phyloP scores from a whole-genome alignment of 139 green algal genomes.

The Volvox africanus region DNA sequence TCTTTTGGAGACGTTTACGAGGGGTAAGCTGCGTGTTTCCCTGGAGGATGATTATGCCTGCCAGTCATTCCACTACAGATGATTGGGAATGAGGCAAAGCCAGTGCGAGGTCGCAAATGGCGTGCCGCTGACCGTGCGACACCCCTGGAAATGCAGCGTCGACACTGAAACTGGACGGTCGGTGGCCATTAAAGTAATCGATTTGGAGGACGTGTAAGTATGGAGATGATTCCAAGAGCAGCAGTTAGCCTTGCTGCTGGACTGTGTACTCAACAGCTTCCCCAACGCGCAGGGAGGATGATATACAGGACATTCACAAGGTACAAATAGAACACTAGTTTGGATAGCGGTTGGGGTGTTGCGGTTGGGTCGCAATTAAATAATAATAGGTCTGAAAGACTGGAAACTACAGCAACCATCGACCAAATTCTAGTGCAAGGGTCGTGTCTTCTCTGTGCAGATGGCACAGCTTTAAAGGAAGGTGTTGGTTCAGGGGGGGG shows the following conservation, averaged over 20 bases:
- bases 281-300: constrained; percentile 86
- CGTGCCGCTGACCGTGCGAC: neutral
- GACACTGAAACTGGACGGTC: constrained; percentile 79
- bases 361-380: no score
- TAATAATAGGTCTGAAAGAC: no score
- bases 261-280: neutral
- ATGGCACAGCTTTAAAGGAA: no score
- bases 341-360: no score
- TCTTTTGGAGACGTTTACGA: constrained; percentile 87
- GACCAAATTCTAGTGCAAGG: no score
- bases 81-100: no score
- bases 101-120: neutral
- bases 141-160: constrained; percentile 66
- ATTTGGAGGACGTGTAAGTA: constrained; percentile 95
- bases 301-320: constrained; percentile 96
- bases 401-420: no score
- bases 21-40: constrained; percentile 64
- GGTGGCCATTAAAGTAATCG: constrained; percentile 97
- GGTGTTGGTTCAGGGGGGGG: no score
- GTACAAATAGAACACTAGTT: constrained; percentile 41
- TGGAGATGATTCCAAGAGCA: neutral
- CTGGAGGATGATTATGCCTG: neutral
- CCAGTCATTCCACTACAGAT: neutral
- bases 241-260: neutral
- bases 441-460: no score